Evolutionary conservation across 2,329 filamentous ascomycete genomes (phyloP).

Genomic region (Colletotrichum liaoningense): DNA sequence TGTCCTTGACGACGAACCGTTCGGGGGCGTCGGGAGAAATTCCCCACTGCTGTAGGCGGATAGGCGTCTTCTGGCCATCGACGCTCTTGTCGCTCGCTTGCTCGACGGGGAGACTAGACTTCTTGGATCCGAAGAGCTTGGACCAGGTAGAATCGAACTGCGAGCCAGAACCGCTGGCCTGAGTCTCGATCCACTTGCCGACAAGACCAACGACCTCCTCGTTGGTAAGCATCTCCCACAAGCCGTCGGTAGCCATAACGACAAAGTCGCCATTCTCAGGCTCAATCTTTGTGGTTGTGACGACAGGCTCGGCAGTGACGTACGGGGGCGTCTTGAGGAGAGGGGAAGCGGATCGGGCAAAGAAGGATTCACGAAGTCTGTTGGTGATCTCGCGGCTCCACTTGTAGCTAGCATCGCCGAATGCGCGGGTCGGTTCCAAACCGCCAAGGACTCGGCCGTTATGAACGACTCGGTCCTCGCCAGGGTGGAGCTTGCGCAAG

Average conservation of each 20-base stretch:
- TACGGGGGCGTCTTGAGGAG: constrained; percentile 93
- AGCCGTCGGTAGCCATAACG: constrained; percentile 94
- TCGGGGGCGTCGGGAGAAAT: constrained; percentile 78
- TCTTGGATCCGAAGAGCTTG: constrained; percentile 67
- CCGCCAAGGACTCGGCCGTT: constrained; percentile 93
- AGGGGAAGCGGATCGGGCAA: constrained; percentile 81
- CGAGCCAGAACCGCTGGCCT: constrained; percentile 65
- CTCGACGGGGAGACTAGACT: constrained; percentile 79
- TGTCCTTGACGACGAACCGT: constrained; percentile 94
- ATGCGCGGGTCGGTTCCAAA: constrained; percentile 91
- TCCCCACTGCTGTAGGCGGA: constrained; percentile 92
- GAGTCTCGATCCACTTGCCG: constrained; percentile 93
- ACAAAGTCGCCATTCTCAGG: constrained; percentile 94
- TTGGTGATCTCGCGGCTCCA: constrained; percentile 90
- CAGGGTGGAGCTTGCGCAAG: constrained; percentile 87
- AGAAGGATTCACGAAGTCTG: constrained; percentile 86
- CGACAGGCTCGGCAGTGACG: constrained; percentile 93
- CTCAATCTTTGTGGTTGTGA: constrained; percentile 92
- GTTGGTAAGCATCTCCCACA: constrained; percentile 99
- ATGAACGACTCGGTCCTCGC: constrained; percentile 86
- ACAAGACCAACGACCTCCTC: constrained; percentile 98
- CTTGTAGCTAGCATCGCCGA: constrained; percentile 97
- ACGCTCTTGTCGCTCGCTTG: constrained; percentile 58
- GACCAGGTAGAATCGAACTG: constrained; percentile 79
- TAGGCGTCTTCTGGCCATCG: constrained; percentile 85